Evolutionary conservation across 225 moss, liverwort and hornwort genomes (phyloP), one percentile per base, ranked within the genome.

Genomic region (Anthoceros angustus): DNA sequence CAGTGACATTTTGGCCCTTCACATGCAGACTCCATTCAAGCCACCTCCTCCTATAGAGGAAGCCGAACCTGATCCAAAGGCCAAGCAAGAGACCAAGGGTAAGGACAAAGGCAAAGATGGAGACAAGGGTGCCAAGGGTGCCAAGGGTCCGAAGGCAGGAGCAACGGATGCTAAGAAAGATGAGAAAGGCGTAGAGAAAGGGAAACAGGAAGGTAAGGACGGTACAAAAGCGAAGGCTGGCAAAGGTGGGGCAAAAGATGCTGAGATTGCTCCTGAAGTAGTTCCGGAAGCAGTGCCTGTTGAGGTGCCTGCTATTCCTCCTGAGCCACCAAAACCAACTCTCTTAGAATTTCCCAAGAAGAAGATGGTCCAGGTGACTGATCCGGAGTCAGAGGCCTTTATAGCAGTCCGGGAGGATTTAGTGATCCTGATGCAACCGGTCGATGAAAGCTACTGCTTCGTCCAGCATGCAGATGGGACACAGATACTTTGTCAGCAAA

Each of bases 381-480:
- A 98, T 63, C 91, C 95, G 0, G 81, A 81, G 23, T 83, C 86
- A 0, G 84, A 80, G 65, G 84, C 86, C 40, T 79, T 69, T 20
- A 70, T 98, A 25, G 79, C 73, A 72, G 86, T 91, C 63, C 72
- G 95, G 12, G 95, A 98, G 62, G 95, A 98, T 72, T 73, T 91
- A 25, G 95, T 98, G 42, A 82, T 98, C 25, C 67, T 91, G 50
- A 80, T 88, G n/a, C 76, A 62, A 21, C 80, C 87, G 5, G 26
- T 76, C 39, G 62, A 76, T 3, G 73, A 86, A 11, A 77, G 79
- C 12, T 78, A 84, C 5, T 77, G 74, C 0, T 70, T 87, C 9
- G 95, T 98, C 3, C 91, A 91, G 0, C 91, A 91, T 71, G 91
- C 88, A 10, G 95, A 98, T 66, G 95, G 91, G 50, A 98, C 95